These are phyloP conservation scores for Sporothrix mexicana DNA, from an alignment of 2,329 filamentous ascomycete species.

Conservation along the genomic window DNA sequence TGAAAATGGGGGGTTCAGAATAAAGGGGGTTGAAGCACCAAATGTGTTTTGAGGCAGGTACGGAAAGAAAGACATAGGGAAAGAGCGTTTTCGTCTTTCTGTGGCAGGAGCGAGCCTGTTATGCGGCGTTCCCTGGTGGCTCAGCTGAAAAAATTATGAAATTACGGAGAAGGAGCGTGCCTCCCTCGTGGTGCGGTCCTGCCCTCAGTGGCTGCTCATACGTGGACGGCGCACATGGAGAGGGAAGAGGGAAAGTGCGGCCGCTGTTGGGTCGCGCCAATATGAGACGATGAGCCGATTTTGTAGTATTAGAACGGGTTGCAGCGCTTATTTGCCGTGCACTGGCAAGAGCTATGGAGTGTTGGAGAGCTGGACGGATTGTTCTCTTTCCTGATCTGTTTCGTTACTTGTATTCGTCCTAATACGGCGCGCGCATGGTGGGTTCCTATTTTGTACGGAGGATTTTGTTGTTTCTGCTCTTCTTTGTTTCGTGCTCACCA, in stretches of 20 bases:
- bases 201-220: conserved; percentile 7
- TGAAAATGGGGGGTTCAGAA: background rate
- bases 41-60: background rate
- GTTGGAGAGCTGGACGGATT: background rate
- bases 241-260: conserved; percentile 25
- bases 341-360: conserved; percentile 10
- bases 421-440: background rate
- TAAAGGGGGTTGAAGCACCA: background rate
- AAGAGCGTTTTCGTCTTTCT: conserved; percentile 20
- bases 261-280: conserved; percentile 20
- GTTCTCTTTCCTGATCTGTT: conserved; percentile 10
- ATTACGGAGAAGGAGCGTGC: conserved; percentile 29
- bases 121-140: background rate
- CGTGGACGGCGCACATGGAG: background rate
- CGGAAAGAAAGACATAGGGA: background rate
- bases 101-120: background rate
- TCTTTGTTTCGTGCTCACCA: background rate
- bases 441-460: background rate
- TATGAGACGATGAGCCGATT: conserved; percentile 17
- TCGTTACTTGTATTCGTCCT: conserved; percentile 1
- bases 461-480: background rate
- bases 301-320: conserved; percentile 21
- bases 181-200: conserved; percentile 13
- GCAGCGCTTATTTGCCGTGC: conserved; percentile 29
- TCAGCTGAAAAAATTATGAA: conserved; percentile 26